Base-by-base conservation (phyloP, 2,329 filamentous ascomycete genomes). In the Aspergillus latus region DNA sequence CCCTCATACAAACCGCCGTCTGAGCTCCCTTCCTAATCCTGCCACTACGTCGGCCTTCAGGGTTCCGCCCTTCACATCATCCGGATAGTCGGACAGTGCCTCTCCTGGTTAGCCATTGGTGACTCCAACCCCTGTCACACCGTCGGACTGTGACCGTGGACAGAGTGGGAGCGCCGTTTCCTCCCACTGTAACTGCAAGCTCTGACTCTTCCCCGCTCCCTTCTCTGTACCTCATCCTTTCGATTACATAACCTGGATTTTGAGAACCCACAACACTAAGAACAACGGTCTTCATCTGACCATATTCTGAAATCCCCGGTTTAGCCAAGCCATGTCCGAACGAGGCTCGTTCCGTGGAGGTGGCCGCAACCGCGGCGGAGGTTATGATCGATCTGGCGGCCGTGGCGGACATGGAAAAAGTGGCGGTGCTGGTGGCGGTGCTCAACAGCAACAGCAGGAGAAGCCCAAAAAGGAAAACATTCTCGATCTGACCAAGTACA, bases 401-500 rank as follows among this genome's bases (percentile, higher is more conserved):
- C 66, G 69, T 62, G 73, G 77, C 52, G 74, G 75, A 47, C 64
- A 76, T 75, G 62, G 75, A 76, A 67, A 62, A 65, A 73, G 79
- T 64, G 77, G 80, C 66, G 79, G 80, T 66, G 76, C 76, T 9
- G 74, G 78, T 61, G 76, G 78, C 59, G 74, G 78, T 66, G 75
- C 78, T n/a, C 59, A 77, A 21, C 21, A 21, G 73, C 57, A 75
- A 69, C 74, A 81, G 58, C 78, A 82, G 64, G 90, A 95, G 76
- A 85, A 88, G 67, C 90, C 92, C 59, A 97, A 96, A 85, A 97
- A 97, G 82, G 94, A 99, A 77, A 97, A 97, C 74, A 99, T 99
- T 68, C 84, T 99, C 52, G 93, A 99, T 71, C 76, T 99, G 68
- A 86, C 82, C 72, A 96, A 96, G 79, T 99, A 97, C 76, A 92